phyloP scores from a whole-genome alignment of 129 eudicot species.

The Chrysanthemum seticuspe region DNA sequence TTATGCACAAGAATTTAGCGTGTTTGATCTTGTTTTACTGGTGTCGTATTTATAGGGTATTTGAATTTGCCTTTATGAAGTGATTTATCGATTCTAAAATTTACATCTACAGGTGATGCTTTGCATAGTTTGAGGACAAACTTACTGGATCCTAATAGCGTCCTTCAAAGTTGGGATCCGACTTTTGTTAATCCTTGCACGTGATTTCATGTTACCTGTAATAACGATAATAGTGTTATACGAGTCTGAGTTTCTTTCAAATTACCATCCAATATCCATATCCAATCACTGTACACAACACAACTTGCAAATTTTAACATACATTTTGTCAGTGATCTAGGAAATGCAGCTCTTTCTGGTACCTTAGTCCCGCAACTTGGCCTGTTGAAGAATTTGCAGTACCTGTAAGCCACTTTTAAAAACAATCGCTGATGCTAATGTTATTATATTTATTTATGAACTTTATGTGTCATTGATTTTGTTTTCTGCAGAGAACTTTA shows the following conservation, averaged over 20 bases:
- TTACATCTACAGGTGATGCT: slow-evolving; percentile 60
- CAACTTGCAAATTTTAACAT: not conserved
- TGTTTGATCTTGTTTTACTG: not conserved
- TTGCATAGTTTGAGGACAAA: slow-evolving; percentile 57
- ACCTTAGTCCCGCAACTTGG: slow-evolving; percentile 74
- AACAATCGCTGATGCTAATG: not conserved
- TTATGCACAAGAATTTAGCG: not conserved
- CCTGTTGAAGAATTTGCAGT: slow-evolving; percentile 71
- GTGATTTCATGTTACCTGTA: slow-evolving; percentile 90
- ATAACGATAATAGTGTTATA: slow-evolving; percentile 78
- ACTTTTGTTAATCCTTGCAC: slow-evolving; percentile 91
- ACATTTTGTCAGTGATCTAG: slow-evolving; percentile 58
- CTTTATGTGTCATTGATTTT: not conserved
- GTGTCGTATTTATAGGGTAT: too few species aligned
- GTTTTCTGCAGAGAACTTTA: slow-evolving; percentile 71
- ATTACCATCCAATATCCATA: too few species aligned
- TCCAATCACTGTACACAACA: too few species aligned
- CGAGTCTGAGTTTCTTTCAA: slow-evolving; percentile 52
- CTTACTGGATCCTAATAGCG: slow-evolving; percentile 75
- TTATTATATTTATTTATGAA: not conserved
- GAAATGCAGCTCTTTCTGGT: slow-evolving; percentile 90
- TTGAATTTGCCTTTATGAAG: not conserved
- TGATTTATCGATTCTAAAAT: not conserved
- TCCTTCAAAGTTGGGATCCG: slow-evolving; percentile 90
- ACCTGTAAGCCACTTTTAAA: slow-evolving; percentile 52